Evolutionary conservation across 1,284 basidiomycete genomes (phyloP), one percentile per base, ranked within the genome.

Genomic region (Puccinia sorghi): DNA sequence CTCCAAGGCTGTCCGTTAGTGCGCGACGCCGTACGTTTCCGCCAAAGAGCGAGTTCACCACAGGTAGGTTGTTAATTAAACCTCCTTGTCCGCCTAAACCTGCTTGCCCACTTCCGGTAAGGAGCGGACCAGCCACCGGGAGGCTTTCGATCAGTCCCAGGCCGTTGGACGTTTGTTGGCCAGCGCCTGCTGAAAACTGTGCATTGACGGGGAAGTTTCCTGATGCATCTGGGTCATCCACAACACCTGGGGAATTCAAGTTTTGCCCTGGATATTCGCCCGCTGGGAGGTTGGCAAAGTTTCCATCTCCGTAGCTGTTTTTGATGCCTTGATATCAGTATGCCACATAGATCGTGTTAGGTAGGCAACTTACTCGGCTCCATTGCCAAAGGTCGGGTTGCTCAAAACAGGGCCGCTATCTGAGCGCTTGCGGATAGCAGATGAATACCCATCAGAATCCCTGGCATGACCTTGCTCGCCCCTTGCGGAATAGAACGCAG

Each of bases 51-150:
- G 57, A 61, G 12, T 61, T 39, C 32, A 61, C 61, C 46, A 43
- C 61, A 25, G 61, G 61, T 5, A 64, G 12, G 2, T 25, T 43
- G 41, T 46, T 46, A 2, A 64, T 39, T n/a, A 64, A 25, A n/a
- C 61, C 61, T 39, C 15, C 25, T 20, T 61, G 57, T 6, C 57
- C 57, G 32, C 39, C 32, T 13, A 17, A 41, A 27, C 17, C 37
- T 63, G 59, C 37, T 41, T 39, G 37, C 6, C 61, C 61, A 13
- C 37, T 64, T 43, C 61, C 61, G 15, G 6, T n/a, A 5, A 64
- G n/a, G 22, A 64, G n/a, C 20, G 39, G 37, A 64, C 61, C 61
- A 46, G 61, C 61, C 39, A 64, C 61, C 3, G 61, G 61, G 9
- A 64, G 39, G 13, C 11, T 46, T 25, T 17, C 3, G n/a, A 64